A percentile compares a stretch with the other conserved stretches of the same genome.
Conservation (phyloP, 148 eudicot genomes). For the Selenicereus undatus region DNA sequence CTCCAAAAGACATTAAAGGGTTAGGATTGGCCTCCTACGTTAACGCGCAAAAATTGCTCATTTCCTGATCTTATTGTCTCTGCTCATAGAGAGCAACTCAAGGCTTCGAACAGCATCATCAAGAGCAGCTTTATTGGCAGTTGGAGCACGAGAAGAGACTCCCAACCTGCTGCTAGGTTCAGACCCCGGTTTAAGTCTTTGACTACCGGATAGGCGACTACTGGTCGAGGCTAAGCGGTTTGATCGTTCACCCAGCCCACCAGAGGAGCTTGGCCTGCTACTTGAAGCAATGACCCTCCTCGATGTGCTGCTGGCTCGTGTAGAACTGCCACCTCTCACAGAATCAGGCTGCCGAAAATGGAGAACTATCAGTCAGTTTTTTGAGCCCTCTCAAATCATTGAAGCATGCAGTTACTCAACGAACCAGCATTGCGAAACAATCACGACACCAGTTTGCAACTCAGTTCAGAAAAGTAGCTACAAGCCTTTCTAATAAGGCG, state of each 20-base stretch:
- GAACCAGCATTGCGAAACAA: background rate
- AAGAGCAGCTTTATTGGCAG: conserved; percentile 29
- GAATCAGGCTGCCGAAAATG: conserved; percentile 28
- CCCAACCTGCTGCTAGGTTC: conserved; percentile 39
- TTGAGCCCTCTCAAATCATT: background rate
- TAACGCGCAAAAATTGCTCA: background rate
- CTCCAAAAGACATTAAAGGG: background rate
- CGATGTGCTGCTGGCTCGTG: conserved; percentile 39
- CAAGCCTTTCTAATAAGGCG: too few relatives aligned
- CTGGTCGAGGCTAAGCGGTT: conserved; percentile 30
- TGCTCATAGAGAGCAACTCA: conserved; percentile 32
- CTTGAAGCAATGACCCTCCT: conserved; percentile 39
- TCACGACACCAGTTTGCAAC: background rate
- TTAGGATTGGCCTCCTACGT: background rate
- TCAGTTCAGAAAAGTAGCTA: too few relatives aligned
- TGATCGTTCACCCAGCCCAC: conserved; percentile 33
- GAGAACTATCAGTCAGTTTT: background rate
- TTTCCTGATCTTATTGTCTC: conserved; percentile 30
- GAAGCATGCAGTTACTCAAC: background rate
- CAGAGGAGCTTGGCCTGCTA: conserved; percentile 38
- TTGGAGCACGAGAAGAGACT: conserved; percentile 28
- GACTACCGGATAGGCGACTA: conserved; percentile 30
- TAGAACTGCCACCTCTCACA: conserved; percentile 26
- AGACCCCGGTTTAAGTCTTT: conserved; percentile 37
- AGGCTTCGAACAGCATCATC: conserved; percentile 38